phyloP scores from a whole-genome alignment of 768 basidiomycete genomes.

The Harrya chromipes region DNA sequence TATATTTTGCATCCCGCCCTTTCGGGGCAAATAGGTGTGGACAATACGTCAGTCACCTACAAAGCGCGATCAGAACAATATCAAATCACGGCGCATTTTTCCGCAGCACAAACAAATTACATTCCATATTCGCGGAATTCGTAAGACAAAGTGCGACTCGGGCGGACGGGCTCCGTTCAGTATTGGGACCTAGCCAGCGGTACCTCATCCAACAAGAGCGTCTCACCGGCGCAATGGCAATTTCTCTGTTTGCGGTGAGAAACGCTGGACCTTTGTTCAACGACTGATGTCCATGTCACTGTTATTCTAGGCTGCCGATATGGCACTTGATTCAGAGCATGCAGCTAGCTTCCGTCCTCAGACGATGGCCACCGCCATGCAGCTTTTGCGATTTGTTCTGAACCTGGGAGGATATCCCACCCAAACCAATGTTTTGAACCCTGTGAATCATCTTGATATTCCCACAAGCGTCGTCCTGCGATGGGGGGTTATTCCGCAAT shows the following conservation, averaged over 20 bases:
- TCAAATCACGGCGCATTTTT: background rate
- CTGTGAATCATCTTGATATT: constrained; percentile 32
- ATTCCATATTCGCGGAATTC: constrained; percentile 17
- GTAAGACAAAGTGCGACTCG: constrained; percentile 18
- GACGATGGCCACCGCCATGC: constrained; percentile 42
- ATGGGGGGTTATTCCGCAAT: constrained; percentile 56
- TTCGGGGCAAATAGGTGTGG: constrained; percentile 11
- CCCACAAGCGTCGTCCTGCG: constrained; percentile 51
- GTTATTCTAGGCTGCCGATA: constrained; percentile 22
- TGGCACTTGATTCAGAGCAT: background rate
- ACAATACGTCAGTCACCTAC: constrained; percentile 18
- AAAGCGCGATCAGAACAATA: background rate
- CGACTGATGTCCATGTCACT: background rate
- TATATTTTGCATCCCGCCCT: constrained; percentile 50
- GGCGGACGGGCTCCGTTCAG: constrained; percentile 9
- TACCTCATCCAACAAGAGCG: constrained; percentile 27
- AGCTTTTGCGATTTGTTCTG: constrained; percentile 42
- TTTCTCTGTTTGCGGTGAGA: constrained; percentile 38
- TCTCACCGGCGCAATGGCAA: constrained; percentile 32
- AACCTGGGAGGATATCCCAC: constrained; percentile 20
- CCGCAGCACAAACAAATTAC: constrained; percentile 12
- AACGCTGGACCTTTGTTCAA: background rate
- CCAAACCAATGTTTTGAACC: constrained; percentile 8
- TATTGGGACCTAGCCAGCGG: constrained; percentile 1
- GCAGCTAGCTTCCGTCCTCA: constrained; percentile 42